phyloP scores from a whole-genome alignment of 225 moss, liverwort and hornwort species.

The Anthoceros angustus region DNA sequence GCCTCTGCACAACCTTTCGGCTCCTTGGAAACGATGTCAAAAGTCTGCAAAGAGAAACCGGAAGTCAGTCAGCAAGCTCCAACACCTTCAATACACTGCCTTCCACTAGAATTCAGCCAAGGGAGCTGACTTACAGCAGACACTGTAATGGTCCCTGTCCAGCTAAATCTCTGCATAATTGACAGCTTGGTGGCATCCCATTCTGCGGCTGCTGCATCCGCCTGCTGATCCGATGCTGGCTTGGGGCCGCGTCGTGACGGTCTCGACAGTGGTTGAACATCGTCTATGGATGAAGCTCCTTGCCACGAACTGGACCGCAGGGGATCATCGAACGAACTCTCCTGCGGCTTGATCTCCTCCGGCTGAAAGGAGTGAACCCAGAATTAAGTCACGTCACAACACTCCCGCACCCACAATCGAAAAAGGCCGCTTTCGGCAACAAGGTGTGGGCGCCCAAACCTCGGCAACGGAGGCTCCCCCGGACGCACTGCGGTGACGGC shows the following conservation, averaged over 20 bases:
- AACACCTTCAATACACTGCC: background rate
- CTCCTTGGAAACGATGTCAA: conserved; percentile 89
- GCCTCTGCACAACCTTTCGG: conserved; percentile 45
- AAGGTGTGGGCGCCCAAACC: background rate
- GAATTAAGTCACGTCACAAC: background rate
- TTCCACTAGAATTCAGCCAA: background rate
- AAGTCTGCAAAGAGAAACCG: conserved; percentile 43
- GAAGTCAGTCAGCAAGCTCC: background rate
- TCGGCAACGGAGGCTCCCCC: background rate
- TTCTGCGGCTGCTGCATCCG: conserved; percentile 57
- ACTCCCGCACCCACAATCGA: background rate
- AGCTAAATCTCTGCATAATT: conserved; percentile 88
- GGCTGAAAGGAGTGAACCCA: background rate
- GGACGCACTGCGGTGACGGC: background rate
- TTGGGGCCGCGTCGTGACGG: conserved; percentile 37
- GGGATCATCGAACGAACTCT: conserved; percentile 13
- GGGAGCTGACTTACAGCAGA: conserved; percentile 37
- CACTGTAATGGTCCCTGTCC: conserved; percentile 92
- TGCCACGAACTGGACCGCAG: conserved; percentile 22
- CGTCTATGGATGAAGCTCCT: background rate
- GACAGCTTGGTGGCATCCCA: conserved; percentile 80
- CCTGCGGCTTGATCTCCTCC: background rate
- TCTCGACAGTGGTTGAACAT: conserved; percentile 13
- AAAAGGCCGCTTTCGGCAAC: background rate
- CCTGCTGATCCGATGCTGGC: conserved; percentile 56